A percentile compares a stretch with the other conserved stretches of the same genome.
These are phyloP conservation scores for Dipodascus albidus DNA, from an alignment of 805 yeast species.

Conservation along the genomic window DNA sequence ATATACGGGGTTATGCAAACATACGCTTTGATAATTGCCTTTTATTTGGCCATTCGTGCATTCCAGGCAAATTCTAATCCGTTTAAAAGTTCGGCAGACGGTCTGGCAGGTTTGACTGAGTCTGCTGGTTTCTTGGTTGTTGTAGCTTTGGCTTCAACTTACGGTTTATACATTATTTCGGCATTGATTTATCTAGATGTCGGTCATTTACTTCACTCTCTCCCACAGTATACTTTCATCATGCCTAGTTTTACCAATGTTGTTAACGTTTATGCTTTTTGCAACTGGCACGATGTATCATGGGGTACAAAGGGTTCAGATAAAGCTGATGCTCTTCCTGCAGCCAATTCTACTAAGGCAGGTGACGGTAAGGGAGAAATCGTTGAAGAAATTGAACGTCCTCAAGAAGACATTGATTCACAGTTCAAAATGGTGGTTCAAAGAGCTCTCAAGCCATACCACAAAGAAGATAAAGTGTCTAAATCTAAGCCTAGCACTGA, in stretches of 20 bases:
- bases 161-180: constrained; percentile 43
- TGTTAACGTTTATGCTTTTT: constrained; percentile 48
- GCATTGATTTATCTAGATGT: constrained; percentile 47
- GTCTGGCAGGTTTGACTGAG: constrained; percentile 22
- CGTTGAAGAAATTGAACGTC: constrained; percentile 36
- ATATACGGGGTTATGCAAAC: constrained; percentile 47
- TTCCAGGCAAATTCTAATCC: constrained; percentile 22
- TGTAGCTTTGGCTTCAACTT: constrained; percentile 45
- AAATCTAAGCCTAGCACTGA: constrained; percentile 14
- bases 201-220: constrained; percentile 48
- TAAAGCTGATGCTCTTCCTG: constrained; percentile 38
- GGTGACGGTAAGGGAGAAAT: constrained; percentile 38
- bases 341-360: constrained; percentile 32
- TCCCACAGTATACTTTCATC: constrained; percentile 21
- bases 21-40: constrained; percentile 43
- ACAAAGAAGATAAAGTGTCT: constrained; percentile 19
- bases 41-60: constrained; percentile 41
- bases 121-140: constrained; percentile 38
- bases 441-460: constrained; percentile 37
- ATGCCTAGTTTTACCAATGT: constrained; percentile 26
- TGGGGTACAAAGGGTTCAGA: constrained; percentile 59
- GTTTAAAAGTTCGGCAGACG: constrained; percentile 7
- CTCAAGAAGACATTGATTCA: constrained; percentile 38
- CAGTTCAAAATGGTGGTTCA: constrained; percentile 31
- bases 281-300: constrained; percentile 54